These are phyloP conservation scores for Trichoderma sp. DNA, from an alignment of 2,329 filamentous ascomycete genomes.

Conservation along the genomic window DNA sequence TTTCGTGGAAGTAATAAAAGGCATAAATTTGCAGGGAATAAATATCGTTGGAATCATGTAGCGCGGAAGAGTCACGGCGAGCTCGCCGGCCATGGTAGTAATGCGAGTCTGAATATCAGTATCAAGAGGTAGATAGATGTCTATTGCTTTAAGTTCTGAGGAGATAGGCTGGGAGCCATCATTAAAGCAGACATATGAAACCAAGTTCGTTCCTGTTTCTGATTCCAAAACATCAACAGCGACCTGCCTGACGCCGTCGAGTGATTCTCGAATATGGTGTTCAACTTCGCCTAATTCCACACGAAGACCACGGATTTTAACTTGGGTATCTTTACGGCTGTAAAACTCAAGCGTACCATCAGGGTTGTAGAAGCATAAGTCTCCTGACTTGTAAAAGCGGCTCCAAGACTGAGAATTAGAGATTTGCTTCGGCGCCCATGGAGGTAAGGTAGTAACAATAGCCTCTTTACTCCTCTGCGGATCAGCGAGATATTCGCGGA, in stretches of 20 bases:
- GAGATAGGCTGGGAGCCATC: background rate
- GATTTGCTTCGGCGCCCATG: background rate
- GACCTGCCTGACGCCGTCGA: constrained; percentile 6
- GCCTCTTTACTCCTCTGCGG: constrained; percentile 1
- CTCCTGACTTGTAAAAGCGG: constrained; percentile 44
- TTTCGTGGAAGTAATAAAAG: constrained; percentile 22
- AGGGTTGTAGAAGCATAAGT: constrained; percentile 41
- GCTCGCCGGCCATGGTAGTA: background rate
- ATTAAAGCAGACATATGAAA: constrained; percentile 7
- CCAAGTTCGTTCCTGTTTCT: background rate
- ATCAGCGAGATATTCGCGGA: constrained; percentile 15
- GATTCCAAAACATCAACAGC: constrained; percentile 14
- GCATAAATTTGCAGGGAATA: constrained; percentile 39
- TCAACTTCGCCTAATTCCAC: constrained; percentile 44
- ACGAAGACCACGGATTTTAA: constrained; percentile 58
- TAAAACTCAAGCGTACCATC: constrained; percentile 42
- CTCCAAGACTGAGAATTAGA: constrained; percentile 18
- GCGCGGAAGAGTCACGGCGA: constrained; percentile 22
- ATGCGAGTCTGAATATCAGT: background rate
- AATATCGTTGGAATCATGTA: constrained; percentile 44
- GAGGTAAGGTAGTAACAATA: background rate
- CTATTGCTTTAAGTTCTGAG: background rate
- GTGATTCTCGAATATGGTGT: constrained; percentile 5
- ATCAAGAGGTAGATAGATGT: background rate
- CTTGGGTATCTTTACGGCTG: constrained; percentile 54